phyloP scores from a whole-genome alignment of 129 eudicot genomes.

The Helianthus tuberosus region DNA sequence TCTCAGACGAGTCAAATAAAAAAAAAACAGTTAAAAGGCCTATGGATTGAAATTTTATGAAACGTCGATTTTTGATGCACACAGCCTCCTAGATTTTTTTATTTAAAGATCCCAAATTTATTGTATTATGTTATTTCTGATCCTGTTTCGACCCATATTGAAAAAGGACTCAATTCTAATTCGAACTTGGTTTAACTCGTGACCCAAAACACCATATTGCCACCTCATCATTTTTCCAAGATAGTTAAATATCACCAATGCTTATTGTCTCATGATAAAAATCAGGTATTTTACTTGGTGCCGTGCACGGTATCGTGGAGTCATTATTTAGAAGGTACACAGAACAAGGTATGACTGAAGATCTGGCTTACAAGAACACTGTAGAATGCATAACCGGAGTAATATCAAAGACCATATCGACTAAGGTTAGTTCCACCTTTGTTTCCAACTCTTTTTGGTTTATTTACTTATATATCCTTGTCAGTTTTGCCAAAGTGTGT shows the following conservation, averaged over 20 bases:
- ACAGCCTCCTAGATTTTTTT: not conserved
- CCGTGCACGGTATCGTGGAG: slow-evolving; percentile 96
- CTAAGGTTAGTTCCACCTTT: slow-evolving; percentile 54
- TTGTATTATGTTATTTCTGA: not conserved
- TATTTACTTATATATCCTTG: slow-evolving; percentile 1
- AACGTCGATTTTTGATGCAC: not conserved
- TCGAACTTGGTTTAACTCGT: not conserved
- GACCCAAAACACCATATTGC: not conserved
- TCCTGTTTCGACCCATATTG: not conserved
- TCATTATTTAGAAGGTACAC: slow-evolving; percentile 86
- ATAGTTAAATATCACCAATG: not conserved
- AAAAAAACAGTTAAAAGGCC: not conserved
- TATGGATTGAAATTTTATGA: not conserved
- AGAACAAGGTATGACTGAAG: slow-evolving; percentile 90
- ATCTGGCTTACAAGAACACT: slow-evolving; percentile 91
- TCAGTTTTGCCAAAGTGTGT: slow-evolving; percentile 1
- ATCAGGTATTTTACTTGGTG: slow-evolving; percentile 92
- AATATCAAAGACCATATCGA: slow-evolving; percentile 82
- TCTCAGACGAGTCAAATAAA: not conserved
- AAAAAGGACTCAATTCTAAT: not conserved
- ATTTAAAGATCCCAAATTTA: not conserved
- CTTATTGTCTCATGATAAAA: not conserved
- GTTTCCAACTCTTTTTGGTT: not conserved
- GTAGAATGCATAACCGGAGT: slow-evolving; percentile 92
- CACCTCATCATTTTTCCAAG: not conserved